Evolutionary conservation across 2,329 filamentous ascomycete genomes (phyloP), one percentile per base, ranked within the genome.

Genomic region (Colletotrichum camelliae): DNA sequence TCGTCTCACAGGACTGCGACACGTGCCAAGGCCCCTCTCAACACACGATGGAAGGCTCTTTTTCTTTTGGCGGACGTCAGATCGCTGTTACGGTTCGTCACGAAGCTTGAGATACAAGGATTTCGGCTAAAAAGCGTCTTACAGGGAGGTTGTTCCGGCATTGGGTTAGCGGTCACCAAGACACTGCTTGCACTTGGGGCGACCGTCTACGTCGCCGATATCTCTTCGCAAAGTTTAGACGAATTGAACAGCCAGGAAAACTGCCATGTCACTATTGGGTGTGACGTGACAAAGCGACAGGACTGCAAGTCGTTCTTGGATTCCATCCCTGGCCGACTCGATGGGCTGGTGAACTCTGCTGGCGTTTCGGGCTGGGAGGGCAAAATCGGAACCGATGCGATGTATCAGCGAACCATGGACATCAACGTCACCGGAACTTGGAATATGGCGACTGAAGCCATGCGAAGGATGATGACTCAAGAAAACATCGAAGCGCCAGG

Each of bases 301-400:
- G 39, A 48, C n/a, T 48, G 39, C 39, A 48, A 48, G 39, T 48
- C 39, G 3, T 48, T 48, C 18, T 48, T 48, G 10, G 31, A 58
- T n/a, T 66, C 72, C 16, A 61, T 74, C 18, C 66, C 66, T 5
- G 72, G 72, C 16, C 33, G 72, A 24, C 39, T 74, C 13, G 72
- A 74, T 37, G 72, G 72, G n/a, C 72, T 74, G 24, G 72, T 74
- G 21, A 74, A 74, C 37, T 70, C 35, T 31, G 72, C 72, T 27
- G 72, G 72, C 24, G 55, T 52, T 35, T 74, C 67, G 16, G 57
- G 72, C 58, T 74, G 67, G 66, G 72, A 74, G 7, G 72, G 72
- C 66, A 70, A 74, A 39, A 74, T 74, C 12, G 72, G 72, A 13
- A 70, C 66, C 24, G 67, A 74, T 43, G 66, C 55, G 18, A 9